These are phyloP conservation scores for Calocera cornea DNA, from an alignment of 768 basidiomycete species.

Conservation along the genomic window DNA sequence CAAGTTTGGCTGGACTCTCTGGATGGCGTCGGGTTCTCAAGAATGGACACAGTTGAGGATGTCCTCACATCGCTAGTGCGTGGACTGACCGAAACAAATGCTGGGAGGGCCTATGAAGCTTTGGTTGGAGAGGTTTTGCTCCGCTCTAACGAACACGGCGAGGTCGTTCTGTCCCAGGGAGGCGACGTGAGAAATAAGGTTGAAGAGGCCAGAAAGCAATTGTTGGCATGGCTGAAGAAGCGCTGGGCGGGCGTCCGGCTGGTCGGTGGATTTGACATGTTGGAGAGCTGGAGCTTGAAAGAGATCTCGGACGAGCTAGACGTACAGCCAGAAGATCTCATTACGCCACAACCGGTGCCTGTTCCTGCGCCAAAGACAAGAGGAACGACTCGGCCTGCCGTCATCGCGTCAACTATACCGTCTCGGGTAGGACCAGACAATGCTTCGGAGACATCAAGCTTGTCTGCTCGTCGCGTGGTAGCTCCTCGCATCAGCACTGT, in stretches of 20 bases:
- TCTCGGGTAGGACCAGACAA: constrained; percentile 1
- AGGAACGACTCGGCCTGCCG: constrained; percentile 2
- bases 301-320: constrained; percentile 75
- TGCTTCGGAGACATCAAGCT: not conserved
- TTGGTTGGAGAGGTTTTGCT: constrained; percentile 14
- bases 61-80: constrained; percentile 51
- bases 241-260: constrained; percentile 65
- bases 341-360: constrained; percentile 26
- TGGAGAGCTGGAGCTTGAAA: constrained; percentile 81
- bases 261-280: constrained; percentile 61
- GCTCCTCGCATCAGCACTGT: not conserved
- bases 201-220: constrained; percentile 49
- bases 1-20: constrained; percentile 39
- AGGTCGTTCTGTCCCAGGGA: not conserved
- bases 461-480: not conserved
- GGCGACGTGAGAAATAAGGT: constrained; percentile 25
- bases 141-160: constrained; percentile 5
- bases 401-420: constrained; percentile 2
- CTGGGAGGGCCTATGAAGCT: constrained; percentile 51
- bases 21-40: constrained; percentile 52
- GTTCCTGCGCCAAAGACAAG: constrained; percentile 21
- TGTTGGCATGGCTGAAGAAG: constrained; percentile 60
- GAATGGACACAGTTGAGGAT: constrained; percentile 56
- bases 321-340: constrained; percentile 60
- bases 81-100: constrained; percentile 51